Conservation (phyloP, 2,329 filamentous ascomycete genomes). For the Colletotrichum liaoningense region DNA sequence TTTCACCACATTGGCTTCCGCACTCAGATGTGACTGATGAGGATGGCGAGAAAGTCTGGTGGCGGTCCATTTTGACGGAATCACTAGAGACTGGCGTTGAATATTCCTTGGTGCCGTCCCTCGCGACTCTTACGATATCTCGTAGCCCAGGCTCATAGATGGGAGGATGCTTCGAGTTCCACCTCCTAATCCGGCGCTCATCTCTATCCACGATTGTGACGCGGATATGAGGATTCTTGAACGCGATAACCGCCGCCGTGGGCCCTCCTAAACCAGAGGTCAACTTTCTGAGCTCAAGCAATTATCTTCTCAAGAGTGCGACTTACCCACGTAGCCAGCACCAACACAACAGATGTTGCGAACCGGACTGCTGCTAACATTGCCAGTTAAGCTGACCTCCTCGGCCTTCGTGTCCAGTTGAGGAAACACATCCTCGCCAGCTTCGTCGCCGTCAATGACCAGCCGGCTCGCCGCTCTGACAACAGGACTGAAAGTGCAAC, state of each 20-base stretch:
- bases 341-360: conserved; percentile 78
- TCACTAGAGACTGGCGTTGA: too few relatives aligned
- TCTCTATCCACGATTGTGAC: conserved; percentile 83
- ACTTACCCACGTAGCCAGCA: conserved; percentile 82
- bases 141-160: conserved; percentile 81
- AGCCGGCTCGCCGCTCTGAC: conserved; percentile 42
- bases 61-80: too few relatives aligned
- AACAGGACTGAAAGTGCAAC: conserved; percentile 54
- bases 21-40: conserved; percentile 48
- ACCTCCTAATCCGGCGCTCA: conserved; percentile 72
- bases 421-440: conserved; percentile 34
- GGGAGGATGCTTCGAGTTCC: conserved; percentile 79
- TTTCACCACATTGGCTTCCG: conserved; percentile 41
- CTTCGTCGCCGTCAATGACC: conserved; percentile 21
- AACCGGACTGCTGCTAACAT: conserved; percentile 42
- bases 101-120: conserved; percentile 62
- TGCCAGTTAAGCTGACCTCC: not conserved
- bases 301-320: too few relatives aligned
- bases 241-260: conserved; percentile 79
- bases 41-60: conserved; percentile 33
- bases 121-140: conserved; percentile 73
- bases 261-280: conserved; percentile 68
- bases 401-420: not conserved
- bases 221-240: conserved; percentile 75
- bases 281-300: too few relatives aligned